Base-by-base conservation (phyloP, 805 yeast genomes). In the Candida patagonica region DNA sequence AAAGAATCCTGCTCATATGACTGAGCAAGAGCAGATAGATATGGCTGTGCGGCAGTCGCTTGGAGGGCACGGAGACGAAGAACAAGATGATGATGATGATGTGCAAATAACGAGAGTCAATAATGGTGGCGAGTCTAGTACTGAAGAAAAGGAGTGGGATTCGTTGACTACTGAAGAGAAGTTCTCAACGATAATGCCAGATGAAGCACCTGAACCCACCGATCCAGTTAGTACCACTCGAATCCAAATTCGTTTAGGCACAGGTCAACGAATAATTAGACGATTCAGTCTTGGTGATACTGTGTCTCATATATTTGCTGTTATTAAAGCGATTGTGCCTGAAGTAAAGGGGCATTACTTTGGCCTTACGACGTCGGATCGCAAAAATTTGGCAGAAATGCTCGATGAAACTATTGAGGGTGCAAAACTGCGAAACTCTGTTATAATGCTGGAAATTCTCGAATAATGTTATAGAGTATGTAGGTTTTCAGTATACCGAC, bases 171-270 rank as follows among this genome's bases (percentile, higher is more conserved):
- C 63, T 8, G 60, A 48, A 19, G 76, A 75, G 45, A 61, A 63
- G 5, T 69, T 81, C 42, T 70, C 67, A 7, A 40, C 62, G 0
- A 78, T 85, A 6, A 35, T 55, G 23, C 68, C 88, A 0, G 49
- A 54, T 1, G 74, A 76, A 42, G 63, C 65, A 0, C 96, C 87
- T 52, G 94, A 95, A 1, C 58, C 71, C 1, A 55, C 65, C 2
- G 78, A 71, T 8, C 71, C 74, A 0, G 60, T 67, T 6, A 67
- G 77, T 0, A 63, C 68, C 5, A 84, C 96, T 0, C 68, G 96
- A 51, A 73, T 92, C 20, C 97, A 92, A 60, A 71, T 92, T n/a
- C 69, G 96, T 43, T 72, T 84, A 22, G 92, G 88, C 13, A 85
- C 80, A 52, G 96, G 97, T n/a, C 71, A 77, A 35, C 68, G 96